Evolutionary conservation across 2,329 filamentous ascomycete genomes (phyloP).

Genomic region (Fusarium zealandicum): DNA sequence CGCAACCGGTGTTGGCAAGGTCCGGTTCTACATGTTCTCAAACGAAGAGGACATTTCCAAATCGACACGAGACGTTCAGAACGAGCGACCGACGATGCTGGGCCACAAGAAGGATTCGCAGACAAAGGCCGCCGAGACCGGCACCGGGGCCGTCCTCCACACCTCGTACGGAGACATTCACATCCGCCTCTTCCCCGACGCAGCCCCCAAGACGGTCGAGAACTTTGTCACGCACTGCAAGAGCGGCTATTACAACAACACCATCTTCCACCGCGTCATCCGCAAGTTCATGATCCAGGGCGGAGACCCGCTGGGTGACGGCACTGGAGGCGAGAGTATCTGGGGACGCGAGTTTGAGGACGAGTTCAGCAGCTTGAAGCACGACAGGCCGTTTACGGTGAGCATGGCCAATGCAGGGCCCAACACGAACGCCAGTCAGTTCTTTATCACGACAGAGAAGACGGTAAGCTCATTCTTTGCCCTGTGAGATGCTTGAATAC

Average conservation of each 20-base stretch:
- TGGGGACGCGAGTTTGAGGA: conserved; percentile 97
- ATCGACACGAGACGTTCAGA: conserved; percentile 87
- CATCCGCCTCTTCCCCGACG: conserved; percentile 89
- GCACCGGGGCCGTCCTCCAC: conserved; percentile 83
- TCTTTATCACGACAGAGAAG: conserved; percentile 98
- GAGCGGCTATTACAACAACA: conserved; percentile 94
- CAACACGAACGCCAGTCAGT: conserved; percentile 94
- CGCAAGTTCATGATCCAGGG: conserved; percentile 99
- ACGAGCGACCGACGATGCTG: conserved; percentile 82
- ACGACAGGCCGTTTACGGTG: conserved; percentile 95
- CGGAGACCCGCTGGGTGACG: conserved; percentile 91
- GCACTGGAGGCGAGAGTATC: conserved; percentile 84
- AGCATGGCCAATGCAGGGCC: conserved; percentile 98
- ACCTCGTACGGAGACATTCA: conserved; percentile 95
- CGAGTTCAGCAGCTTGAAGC: conserved; percentile 88
- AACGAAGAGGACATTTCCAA: conserved; percentile 86
- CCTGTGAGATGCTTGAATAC: neutral
- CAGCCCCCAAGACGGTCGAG: conserved; percentile 92
- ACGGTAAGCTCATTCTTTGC: conserved; percentile 63
- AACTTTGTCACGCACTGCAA: conserved; percentile 95
- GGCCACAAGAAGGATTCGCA: conserved; percentile 62
- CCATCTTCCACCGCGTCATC: conserved; percentile 97
- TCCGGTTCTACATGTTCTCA: conserved; percentile 97
- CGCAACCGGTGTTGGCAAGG: conserved; percentile 82
- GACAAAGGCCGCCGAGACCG: conserved; percentile 71